phyloP scores from a whole-genome alignment of 2,329 filamentous ascomycete genomes.

The Exserohilum rostratum region DNA sequence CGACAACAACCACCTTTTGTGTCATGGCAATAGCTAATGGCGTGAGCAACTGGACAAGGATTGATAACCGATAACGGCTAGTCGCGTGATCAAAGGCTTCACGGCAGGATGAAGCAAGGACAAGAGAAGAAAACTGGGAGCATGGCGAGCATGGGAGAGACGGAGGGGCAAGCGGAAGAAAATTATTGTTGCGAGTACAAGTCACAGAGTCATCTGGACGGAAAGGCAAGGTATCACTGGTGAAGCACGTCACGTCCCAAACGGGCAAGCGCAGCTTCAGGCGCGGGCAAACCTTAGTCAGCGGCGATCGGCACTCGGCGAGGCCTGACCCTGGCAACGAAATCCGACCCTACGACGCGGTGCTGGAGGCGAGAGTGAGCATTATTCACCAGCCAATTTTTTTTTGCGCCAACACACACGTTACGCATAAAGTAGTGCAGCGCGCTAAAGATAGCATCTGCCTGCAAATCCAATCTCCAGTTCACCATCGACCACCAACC shows the following conservation, averaged over 20 bases:
- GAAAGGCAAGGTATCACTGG: constrained; percentile 14
- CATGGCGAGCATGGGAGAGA: background rate
- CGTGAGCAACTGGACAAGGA: background rate
- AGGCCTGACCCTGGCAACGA: constrained; percentile 22
- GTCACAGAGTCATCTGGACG: constrained; percentile 4
- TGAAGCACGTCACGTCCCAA: constrained; percentile 25
- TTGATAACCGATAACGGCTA: background rate
- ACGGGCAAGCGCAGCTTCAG: constrained; percentile 22
- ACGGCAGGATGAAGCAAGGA: background rate
- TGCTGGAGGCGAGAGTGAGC: constrained; percentile 9
- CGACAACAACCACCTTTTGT: constrained; percentile 82
- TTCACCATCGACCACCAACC: background rate
- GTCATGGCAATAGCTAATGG: constrained; percentile 26
- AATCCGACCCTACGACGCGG: constrained; percentile 20
- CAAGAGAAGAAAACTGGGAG: background rate
- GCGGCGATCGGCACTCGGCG: constrained; percentile 23
- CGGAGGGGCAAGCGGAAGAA: background rate
- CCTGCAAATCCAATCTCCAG: background rate
- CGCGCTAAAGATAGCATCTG: background rate
- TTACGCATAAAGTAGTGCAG: background rate
- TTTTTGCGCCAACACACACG: constrained; percentile 24
- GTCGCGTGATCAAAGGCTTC: constrained; percentile 1
- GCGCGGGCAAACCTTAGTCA: constrained; percentile 24
- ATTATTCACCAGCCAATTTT: constrained; percentile 16
- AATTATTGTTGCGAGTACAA: constrained; percentile 6